A percentile compares a stretch with the other conserved stretches of the same genome.
Evolutionary conservation across 2,329 filamentous ascomycete species (phyloP).

Genomic region (Coleophoma cylindrospora): DNA sequence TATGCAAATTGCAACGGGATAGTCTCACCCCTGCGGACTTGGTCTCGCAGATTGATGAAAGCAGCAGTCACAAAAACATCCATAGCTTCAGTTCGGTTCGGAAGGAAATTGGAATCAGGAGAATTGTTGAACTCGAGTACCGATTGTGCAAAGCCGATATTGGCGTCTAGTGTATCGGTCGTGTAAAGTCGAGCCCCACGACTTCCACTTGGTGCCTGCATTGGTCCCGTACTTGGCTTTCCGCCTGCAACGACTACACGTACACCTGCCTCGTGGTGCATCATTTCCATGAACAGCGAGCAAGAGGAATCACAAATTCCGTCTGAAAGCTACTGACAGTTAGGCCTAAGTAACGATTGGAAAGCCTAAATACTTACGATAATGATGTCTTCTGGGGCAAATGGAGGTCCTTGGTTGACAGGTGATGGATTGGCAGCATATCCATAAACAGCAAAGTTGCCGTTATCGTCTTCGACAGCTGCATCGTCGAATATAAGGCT

Average conservation of each 20-base stretch:
- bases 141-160: constrained; percentile 18
- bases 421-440: constrained; percentile 16
- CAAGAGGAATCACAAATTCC: constrained; percentile 56
- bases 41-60: constrained; percentile 37
- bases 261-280: constrained; percentile 47
- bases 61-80: constrained; percentile 21
- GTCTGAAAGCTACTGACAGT: constrained; percentile 41
- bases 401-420: constrained; percentile 21
- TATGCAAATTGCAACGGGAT: constrained; percentile 53
- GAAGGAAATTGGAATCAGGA: constrained; percentile 12
- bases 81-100: constrained; percentile 11
- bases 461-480: constrained; percentile 5
- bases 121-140: constrained; percentile 8
- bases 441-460: constrained; percentile 25
- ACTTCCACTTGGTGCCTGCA: constrained; percentile 49
- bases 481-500: constrained; percentile 15
- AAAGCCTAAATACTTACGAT: constrained; percentile 19
- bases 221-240: constrained; percentile 37
- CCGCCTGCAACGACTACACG: constrained; percentile 49
- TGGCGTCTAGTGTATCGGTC: constrained; percentile 16
- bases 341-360: constrained; percentile 19
- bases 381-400: constrained; percentile 33
- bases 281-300: constrained; percentile 49
- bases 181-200: constrained; percentile 40
- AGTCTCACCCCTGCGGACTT: constrained; percentile 22